Conservation (phyloP, 495 filamentous ascomycete genomes). For the Cryomyces antarcticus region DNA sequence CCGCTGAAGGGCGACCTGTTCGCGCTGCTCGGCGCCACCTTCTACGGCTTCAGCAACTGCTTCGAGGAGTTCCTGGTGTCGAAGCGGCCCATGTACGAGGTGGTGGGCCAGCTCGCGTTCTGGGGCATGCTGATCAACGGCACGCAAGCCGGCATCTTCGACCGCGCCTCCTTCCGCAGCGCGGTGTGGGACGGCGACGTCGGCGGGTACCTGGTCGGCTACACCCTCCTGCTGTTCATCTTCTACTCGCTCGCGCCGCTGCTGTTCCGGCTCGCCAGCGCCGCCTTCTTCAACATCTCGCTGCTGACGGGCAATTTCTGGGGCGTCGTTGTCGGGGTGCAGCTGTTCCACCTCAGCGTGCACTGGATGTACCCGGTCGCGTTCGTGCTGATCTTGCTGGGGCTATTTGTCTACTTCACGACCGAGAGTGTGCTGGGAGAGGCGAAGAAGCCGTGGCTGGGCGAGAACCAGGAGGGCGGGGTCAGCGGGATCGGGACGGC, state of each 20-base stretch:
- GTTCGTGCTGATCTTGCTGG: constrained; percentile 75
- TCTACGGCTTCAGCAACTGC: constrained; percentile 81
- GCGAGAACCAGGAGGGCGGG: constrained; percentile 61
- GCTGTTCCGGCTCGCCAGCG: constrained; percentile 67
- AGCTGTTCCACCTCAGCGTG: constrained; percentile 60
- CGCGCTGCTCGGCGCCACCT: constrained; percentile 66
- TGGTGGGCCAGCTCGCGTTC: constrained; percentile 74
- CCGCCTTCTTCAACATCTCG: constrained; percentile 92
- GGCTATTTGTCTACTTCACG: constrained; percentile 65
- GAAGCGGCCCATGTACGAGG: constrained; percentile 76
- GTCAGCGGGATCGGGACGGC: constrained; percentile 74
- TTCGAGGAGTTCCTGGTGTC: constrained; percentile 84
- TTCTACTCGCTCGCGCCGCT: constrained; percentile 83
- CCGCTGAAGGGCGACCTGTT: constrained; percentile 87
- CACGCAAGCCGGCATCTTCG: constrained; percentile 75
- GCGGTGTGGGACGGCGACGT: constrained; percentile 51
- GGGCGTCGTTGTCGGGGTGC: constrained; percentile 77
- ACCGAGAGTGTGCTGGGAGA: constrained; percentile 65
- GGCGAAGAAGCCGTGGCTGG: constrained; percentile 85
- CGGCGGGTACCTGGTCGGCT: constrained; percentile 66
- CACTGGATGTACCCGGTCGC: constrained; percentile 91
- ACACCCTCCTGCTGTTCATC: constrained; percentile 57
- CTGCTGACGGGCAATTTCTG: constrained; percentile 93
- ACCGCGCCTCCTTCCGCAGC: constrained; percentile 44
- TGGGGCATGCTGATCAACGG: constrained; percentile 87